A percentile compares a stretch with the other conserved stretches of the same genome.
Conservation (phyloP, 108 stramenopile species). For the Aureococcus anophagefferens region DNA sequence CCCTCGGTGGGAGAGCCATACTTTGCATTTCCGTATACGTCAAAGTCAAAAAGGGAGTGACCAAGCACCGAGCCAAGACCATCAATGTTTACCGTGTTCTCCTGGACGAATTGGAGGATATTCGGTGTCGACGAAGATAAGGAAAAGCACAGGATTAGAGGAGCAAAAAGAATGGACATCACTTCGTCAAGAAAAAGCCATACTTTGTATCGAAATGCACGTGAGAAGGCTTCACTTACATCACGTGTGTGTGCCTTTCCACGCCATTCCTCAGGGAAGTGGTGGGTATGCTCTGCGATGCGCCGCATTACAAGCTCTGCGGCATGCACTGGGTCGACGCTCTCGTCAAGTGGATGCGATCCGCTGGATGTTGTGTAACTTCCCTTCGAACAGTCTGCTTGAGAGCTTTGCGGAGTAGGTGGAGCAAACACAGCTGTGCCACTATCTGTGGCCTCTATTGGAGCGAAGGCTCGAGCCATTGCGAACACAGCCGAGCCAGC, state of each 20-base stretch:
- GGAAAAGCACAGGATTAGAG: conserved; percentile 38
- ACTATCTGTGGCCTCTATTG: no score
- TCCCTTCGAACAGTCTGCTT: no score
- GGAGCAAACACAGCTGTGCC: no score
- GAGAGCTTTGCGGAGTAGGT: no score
- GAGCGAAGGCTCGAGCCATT: no score
- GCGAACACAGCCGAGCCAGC: conserved; percentile 35
- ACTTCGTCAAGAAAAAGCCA: conserved; percentile 25
- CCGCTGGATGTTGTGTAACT: no score
- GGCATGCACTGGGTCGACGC: no score
- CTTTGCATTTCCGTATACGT: conserved; percentile 11
- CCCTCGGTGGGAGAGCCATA: neutral
- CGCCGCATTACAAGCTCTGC: neutral
- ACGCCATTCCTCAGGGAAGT: conserved; percentile 36
- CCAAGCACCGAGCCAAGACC: conserved; percentile 38
- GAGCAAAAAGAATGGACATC: conserved; percentile 28
- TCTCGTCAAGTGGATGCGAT: no score
- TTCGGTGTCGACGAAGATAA: conserved; percentile 24
- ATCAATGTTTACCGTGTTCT: conserved; percentile 28
- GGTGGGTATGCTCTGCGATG: conserved; percentile 34
- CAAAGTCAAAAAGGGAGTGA: conserved; percentile 34
- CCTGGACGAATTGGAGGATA: conserved; percentile 25
- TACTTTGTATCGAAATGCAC: conserved; percentile 34
- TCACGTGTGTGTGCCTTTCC: conserved; percentile 18
- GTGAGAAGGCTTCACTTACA: conserved; percentile 25